Percentiles rank a stretch among this genome's conserved stretches.
Conservation (phyloP, 306 rosid species). For the Hippophae gyantsensis region DNA sequence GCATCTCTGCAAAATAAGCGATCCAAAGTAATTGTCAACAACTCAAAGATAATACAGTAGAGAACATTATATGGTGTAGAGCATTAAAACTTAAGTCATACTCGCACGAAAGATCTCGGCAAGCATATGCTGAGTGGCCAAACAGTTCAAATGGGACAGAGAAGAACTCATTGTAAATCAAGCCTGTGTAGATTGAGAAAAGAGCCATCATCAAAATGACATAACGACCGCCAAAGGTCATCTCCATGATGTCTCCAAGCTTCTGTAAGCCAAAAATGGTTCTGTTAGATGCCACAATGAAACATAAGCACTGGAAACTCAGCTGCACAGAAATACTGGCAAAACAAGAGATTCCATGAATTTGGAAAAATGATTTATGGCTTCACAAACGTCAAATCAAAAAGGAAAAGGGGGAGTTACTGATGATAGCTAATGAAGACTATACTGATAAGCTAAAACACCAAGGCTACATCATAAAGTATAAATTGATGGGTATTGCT, state of each 20-base stretch:
- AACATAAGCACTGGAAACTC: too few species aligned
- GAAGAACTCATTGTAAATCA: constrained; percentile 93
- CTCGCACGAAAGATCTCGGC: constrained; percentile 89
- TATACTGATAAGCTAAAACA: too few species aligned
- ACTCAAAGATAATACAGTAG: constrained; percentile 9
- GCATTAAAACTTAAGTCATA: constrained; percentile 22
- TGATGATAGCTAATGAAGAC: too few species aligned
- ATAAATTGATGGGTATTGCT: too few species aligned
- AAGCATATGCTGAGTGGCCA: constrained; percentile 79
- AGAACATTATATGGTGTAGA: neutral
- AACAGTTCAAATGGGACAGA: constrained; percentile 81
- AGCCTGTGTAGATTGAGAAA: constrained; percentile 92
- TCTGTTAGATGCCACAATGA: constrained; percentile 21
- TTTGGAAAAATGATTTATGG: too few species aligned
- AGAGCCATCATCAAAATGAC: constrained; percentile 80
- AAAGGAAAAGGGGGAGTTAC: too few species aligned
- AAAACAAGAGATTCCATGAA: too few species aligned
- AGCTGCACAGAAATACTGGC: too few species aligned
- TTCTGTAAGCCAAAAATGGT: constrained; percentile 48
- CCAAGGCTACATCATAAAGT: too few species aligned
- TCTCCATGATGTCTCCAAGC: constrained; percentile 90
- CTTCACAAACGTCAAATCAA: too few species aligned
- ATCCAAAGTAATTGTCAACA: constrained; percentile 3
- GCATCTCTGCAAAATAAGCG: constrained; percentile 51
- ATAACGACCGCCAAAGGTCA: constrained; percentile 98